Percentiles rank a stretch among this genome's conserved stretches.
Conservation (phyloP, 2,329 filamentous ascomycete species). For the Monilinia aucupariae region DNA sequence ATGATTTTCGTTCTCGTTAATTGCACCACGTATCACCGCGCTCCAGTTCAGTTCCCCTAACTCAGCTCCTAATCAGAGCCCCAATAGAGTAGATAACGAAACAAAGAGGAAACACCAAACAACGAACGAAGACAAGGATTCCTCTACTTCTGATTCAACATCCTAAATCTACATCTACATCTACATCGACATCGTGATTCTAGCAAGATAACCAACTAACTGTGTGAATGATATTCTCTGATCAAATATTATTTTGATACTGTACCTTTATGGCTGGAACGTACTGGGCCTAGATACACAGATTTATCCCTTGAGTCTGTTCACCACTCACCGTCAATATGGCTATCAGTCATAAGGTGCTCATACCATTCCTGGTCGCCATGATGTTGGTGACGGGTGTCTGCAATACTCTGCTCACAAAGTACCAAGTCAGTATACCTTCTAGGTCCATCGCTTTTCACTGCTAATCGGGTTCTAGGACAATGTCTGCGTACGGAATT, state of each 20-base stretch:
- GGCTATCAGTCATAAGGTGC: constrained; percentile 10
- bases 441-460: not conserved
- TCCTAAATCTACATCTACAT: not conserved
- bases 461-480: constrained; percentile 51
- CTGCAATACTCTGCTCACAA: constrained; percentile 94
- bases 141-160: not conserved
- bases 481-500: constrained; percentile 93
- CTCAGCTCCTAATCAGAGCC: too few relatives aligned
- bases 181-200: not conserved
- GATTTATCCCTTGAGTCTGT: not conserved
- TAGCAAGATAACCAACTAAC: not conserved
- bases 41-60: not conserved
- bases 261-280: not conserved
- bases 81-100: constrained; percentile 7
- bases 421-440: constrained; percentile 68
- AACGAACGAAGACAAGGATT: not conserved
- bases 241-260: not conserved
- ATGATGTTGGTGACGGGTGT: constrained; percentile 97
- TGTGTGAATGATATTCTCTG: not conserved
- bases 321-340: constrained; percentile 9
- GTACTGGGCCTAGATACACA: constrained; percentile 4
- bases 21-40: not conserved
- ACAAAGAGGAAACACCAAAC: constrained; percentile 6
- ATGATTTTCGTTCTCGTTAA: not conserved
- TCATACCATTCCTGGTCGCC: constrained; percentile 79